Base-by-base conservation (phyloP, 2,329 filamentous ascomycete genomes). In the Claviceps pazoutovae region DNA sequence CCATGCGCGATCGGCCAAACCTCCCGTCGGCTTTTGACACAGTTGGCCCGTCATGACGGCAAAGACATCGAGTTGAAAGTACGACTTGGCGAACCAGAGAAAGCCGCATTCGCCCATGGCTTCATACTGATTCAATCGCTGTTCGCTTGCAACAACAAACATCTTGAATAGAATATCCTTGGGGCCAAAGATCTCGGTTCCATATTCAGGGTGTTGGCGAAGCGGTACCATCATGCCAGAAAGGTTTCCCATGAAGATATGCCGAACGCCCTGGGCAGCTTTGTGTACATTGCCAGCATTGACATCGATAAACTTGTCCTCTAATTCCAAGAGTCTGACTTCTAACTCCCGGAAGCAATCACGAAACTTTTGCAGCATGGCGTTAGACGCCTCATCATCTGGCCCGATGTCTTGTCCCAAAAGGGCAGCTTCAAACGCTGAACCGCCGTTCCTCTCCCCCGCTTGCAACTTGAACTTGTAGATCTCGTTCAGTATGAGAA, bases 61-160 rank as follows among this genome's bases (percentile, higher is more conserved):
- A 54, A 80, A 75, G 23, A 80, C 65, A 51, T 79, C 78, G 47
- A 75, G 63, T 57, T 80, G 76, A 61, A 81, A 79, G 57, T 79
- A 73, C 23, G 68, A 64, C 54, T 71, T 71, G 60, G 73, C 67
- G 56, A 74, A 79, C 78, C 78, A 82, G 11, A 74, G 58, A 59
- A 79, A 81, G 1, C 74, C 73, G 0, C 66, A 68, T 23, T 70
- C 64, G 17, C 65, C 62, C 56, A 73, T 65, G 2, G 67, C 59
- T 26, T 68, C 61, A 56, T 76, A 75, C 13, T 73, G 64, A 8
- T 65, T 64, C 9, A 72, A 60, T 51, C 71, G 71, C 55, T 75
- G 70, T 57, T 78, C 74, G 17, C 71, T 67, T 30, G 71, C 66
- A 43, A 70, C 67, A 21, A 81, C 58, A 1, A 76, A 68, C 14